Evolutionary conservation across 1,284 basidiomycete species (phyloP).

Genomic region (Irpex sp.): DNA sequence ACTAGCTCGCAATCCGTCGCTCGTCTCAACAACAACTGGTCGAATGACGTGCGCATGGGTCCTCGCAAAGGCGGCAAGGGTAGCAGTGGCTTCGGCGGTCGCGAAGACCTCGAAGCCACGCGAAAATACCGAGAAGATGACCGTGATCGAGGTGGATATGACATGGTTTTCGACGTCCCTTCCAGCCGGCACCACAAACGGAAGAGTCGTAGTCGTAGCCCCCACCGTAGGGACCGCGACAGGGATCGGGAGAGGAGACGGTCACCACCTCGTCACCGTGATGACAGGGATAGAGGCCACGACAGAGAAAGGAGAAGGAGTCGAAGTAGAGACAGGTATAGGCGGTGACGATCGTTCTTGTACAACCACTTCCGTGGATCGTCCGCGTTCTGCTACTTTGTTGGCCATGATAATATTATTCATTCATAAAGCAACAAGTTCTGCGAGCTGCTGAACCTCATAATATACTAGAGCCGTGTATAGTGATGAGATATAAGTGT

Average conservation of each 20-base stretch:
- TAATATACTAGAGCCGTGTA: too few relatives aligned
- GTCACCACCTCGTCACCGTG: constrained; percentile 7
- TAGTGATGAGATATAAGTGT: too few relatives aligned
- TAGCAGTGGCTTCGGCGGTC: constrained; percentile 56
- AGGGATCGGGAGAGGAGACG: constrained; percentile 15
- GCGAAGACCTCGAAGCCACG: constrained; percentile 70
- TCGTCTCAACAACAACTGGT: constrained; percentile 64
- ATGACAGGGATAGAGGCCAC: constrained; percentile 18
- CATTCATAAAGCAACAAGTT: too few relatives aligned
- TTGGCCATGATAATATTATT: too few relatives aligned
- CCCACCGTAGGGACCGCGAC: constrained; percentile 15
- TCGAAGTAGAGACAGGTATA: constrained; percentile 18
- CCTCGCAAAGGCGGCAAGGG: constrained; percentile 28
- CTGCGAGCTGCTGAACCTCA: too few relatives aligned
- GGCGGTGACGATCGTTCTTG: neutral
- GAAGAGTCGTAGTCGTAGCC: constrained; percentile 25
- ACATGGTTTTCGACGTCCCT: constrained; percentile 73
- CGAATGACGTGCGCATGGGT: constrained; percentile 65
- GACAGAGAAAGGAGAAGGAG: constrained; percentile 24
- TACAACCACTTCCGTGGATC: neutral
- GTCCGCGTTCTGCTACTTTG: too few relatives aligned
- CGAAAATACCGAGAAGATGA: constrained; percentile 54
- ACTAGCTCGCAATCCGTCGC: constrained; percentile 88
- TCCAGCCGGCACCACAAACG: constrained; percentile 20
- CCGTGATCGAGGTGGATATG: constrained; percentile 42